Conservation (phyloP, 1,284 basidiomycete species). For the Austroboletus niveus region DNA sequence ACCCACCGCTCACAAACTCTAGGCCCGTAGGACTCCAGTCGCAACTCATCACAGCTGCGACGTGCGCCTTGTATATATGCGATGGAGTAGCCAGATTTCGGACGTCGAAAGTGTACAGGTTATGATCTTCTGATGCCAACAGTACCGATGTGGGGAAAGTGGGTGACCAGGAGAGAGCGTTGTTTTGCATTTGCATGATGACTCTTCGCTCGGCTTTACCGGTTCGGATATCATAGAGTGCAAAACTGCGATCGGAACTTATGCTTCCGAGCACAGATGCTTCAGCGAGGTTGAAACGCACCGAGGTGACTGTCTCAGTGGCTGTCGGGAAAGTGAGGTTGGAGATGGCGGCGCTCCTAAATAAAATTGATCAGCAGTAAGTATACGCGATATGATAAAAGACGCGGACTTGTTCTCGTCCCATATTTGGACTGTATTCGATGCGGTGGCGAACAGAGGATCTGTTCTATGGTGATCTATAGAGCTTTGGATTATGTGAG, state of each 20-base stretch:
- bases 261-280: constrained; percentile 91
- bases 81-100: constrained; percentile 81
- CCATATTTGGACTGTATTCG: constrained; percentile 94
- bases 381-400: neutral
- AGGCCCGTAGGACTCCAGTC: constrained; percentile 96
- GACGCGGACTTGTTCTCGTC: constrained; percentile 81
- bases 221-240: constrained; percentile 93
- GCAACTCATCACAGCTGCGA: constrained; percentile 91
- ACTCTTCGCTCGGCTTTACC: constrained; percentile 91
- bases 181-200: constrained; percentile 89
- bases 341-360: constrained; percentile 71
- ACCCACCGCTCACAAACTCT: constrained; percentile 94
- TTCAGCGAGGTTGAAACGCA: constrained; percentile 94
- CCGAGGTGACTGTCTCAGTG: constrained; percentile 82
- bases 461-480: constrained; percentile 93
- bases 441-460: constrained; percentile 90
- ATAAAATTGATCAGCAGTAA: constrained; percentile 7
- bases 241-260: constrained; percentile 93
- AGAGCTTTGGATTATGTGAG: constrained; percentile 50
- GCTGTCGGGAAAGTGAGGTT: constrained; percentile 82
- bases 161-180: constrained; percentile 93
- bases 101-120: constrained; percentile 98
- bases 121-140: constrained; percentile 96
- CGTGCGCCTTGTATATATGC: constrained; percentile 97
- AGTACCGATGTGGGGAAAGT: constrained; percentile 91